These are phyloP conservation scores for Gyromitra esculenta DNA, from an alignment of 2,329 filamentous ascomycete genomes.

Conservation along the genomic window DNA sequence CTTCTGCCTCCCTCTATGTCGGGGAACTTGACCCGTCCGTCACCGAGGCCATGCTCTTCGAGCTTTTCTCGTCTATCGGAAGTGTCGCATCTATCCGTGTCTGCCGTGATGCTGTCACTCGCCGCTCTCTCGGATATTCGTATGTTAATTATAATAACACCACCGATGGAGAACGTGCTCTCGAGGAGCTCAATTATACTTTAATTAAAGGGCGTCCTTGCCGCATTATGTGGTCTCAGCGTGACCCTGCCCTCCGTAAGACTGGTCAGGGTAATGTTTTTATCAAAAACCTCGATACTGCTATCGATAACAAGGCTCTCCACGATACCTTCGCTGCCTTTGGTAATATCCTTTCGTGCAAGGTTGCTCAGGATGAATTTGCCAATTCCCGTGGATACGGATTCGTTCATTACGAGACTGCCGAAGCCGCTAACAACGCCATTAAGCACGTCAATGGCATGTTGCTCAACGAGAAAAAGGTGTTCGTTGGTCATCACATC, in stretches of 20 bases:
- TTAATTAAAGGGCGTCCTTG: slow-evolving; percentile 98
- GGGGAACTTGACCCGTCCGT: slow-evolving; percentile 97
- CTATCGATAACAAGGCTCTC: slow-evolving; percentile 99
- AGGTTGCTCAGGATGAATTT: slow-evolving; percentile 97
- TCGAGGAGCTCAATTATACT: slow-evolving; percentile 99
- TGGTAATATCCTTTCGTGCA: slow-evolving; percentile 99
- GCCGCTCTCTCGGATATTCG: slow-evolving; percentile 97
- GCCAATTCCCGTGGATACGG: slow-evolving; percentile 98
- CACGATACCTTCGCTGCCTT: slow-evolving; percentile 99
- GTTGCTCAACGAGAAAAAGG: slow-evolving; percentile 99
- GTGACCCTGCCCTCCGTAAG: slow-evolving; percentile 98
- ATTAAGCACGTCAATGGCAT: slow-evolving; percentile 99
- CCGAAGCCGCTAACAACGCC: slow-evolving; percentile 92
- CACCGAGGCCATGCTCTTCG: slow-evolving; percentile 99
- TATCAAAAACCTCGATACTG: slow-evolving; percentile 99
- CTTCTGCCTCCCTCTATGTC: slow-evolving; percentile 97
- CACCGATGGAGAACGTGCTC: slow-evolving; percentile 92
- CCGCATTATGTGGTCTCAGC: slow-evolving; percentile 99
- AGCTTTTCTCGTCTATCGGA: slow-evolving; percentile 99
- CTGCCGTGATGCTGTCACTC: slow-evolving; percentile 98
- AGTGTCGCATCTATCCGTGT: slow-evolving; percentile 99
- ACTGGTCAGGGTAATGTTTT: slow-evolving; percentile 99
- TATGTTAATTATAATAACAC: slow-evolving; percentile 99
- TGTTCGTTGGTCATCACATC: slow-evolving; percentile 98
- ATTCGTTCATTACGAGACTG: slow-evolving; percentile 99